A percentile compares a stretch with the other conserved stretches of the same genome.
These are phyloP conservation scores for Plasmodium berghei DNA, from an alignment of 169 alveolate species.

Conservation along the genomic window DNA sequence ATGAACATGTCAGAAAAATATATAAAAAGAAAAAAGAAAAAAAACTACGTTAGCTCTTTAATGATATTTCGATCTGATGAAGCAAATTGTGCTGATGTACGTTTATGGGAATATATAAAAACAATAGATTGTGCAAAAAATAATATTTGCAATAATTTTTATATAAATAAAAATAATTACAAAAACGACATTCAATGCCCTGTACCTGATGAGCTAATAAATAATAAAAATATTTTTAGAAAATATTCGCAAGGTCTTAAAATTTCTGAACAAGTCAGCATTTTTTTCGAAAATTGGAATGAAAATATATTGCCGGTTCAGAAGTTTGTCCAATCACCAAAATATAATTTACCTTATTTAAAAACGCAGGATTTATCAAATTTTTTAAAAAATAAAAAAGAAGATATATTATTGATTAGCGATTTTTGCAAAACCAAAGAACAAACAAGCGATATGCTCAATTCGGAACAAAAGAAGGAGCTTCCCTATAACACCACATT, in stretches of 20 bases:
- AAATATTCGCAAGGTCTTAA: conserved; percentile 49
- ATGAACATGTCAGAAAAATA: conserved; percentile 3
- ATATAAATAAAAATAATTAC: conserved; percentile 6
- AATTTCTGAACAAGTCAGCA: conserved; percentile 60
- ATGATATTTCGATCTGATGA: conserved; percentile 24
- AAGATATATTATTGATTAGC: conserved; percentile 15
- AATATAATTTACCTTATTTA: conserved; percentile 10
- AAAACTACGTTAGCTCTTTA: conserved; percentile 30
- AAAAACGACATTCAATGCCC: conserved; percentile 27
- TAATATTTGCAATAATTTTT: conserved; percentile 25
- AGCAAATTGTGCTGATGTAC: conserved; percentile 36
- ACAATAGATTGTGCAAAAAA: conserved; percentile 42
- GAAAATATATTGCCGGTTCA: conserved; percentile 54
- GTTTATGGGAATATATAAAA: conserved; percentile 39
- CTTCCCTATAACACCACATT: too few relatives aligned
- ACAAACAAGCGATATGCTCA: too few relatives aligned
- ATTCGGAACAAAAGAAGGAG: too few relatives aligned
- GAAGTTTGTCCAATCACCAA: conserved; percentile 8
- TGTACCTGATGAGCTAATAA: conserved; percentile 45
- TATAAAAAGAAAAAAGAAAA: conserved; percentile 1
- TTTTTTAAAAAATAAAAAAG: conserved; percentile 6
- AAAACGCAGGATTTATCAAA: conserved; percentile 22
- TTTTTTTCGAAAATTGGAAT: conserved; percentile 67
- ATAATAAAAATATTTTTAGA: conserved; percentile 50
- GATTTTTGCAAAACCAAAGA: too few relatives aligned